Conservation (phyloP, 768 basidiomycete genomes). For the Boletellus ananas region DNA sequence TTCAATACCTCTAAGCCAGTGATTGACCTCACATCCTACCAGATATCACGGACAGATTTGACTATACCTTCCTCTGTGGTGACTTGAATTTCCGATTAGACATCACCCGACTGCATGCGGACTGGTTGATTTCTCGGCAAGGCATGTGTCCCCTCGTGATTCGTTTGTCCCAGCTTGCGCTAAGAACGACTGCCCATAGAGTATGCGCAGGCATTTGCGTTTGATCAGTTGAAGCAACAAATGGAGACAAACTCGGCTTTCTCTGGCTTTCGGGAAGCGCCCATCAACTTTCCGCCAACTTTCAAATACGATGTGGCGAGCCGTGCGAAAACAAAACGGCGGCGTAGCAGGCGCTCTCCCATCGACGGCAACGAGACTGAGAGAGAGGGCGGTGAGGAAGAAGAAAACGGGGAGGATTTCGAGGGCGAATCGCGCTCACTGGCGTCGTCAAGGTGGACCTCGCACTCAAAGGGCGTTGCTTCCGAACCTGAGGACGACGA, state of each 20-base stretch:
- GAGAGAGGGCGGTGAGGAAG: slow-evolving; percentile 35
- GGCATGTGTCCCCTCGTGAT: slow-evolving; percentile 39
- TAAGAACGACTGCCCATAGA: slow-evolving; percentile 42
- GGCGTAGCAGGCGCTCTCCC: slow-evolving; percentile 35
- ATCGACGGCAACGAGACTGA: slow-evolving; percentile 40
- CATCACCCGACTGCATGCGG: slow-evolving; percentile 86
- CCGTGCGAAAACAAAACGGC: slow-evolving; percentile 41
- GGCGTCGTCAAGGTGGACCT: slow-evolving; percentile 49
- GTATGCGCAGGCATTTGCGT: slow-evolving; percentile 79
- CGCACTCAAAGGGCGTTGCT: slow-evolving; percentile 34
- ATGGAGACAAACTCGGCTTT: slow-evolving; percentile 71
- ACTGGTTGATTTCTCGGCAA: slow-evolving; percentile 85
- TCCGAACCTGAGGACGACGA: slow-evolving; percentile 43
- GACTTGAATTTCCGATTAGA: slow-evolving; percentile 92
- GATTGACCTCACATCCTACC: slow-evolving; percentile 7
- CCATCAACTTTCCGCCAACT: slow-evolving; percentile 85
- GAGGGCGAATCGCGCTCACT: slow-evolving; percentile 50
- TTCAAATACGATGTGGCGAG: slow-evolving; percentile 89
- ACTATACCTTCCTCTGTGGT: slow-evolving; percentile 84
- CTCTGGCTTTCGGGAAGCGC: slow-evolving; percentile 73
- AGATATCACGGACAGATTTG: slow-evolving; percentile 85
- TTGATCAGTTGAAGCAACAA: slow-evolving; percentile 81
- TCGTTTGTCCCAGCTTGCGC: not conserved
- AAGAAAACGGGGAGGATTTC: slow-evolving; percentile 38
- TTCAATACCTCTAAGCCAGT: not conserved